phyloP scores from a whole-genome alignment of 768 basidiomycete genomes.

The Glaciozyma antarctica region DNA sequence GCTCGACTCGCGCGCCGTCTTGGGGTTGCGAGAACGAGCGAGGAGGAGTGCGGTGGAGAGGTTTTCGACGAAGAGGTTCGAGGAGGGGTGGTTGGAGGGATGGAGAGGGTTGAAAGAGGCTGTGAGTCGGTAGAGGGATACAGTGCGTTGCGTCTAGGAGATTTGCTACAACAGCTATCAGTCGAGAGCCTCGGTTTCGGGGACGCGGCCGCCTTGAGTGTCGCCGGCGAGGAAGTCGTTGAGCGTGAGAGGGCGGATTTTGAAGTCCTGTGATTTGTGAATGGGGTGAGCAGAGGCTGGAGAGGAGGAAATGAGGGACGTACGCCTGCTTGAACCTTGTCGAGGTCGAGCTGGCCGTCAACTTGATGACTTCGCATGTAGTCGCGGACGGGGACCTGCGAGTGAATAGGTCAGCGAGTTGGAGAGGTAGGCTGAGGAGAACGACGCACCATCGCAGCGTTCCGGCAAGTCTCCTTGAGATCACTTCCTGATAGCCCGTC shows the following conservation, averaged over 20 bases:
- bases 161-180: background rate
- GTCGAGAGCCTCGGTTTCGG: constrained; percentile 9
- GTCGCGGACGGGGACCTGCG: constrained; percentile 50
- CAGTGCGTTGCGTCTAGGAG: background rate
- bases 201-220: background rate
- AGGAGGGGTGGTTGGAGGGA: constrained; percentile 48
- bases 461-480: constrained; percentile 80
- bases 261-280: constrained; percentile 57
- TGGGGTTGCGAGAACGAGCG: constrained; percentile 56
- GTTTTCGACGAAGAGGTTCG: constrained; percentile 71
- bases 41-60: constrained; percentile 55
- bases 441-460: constrained; percentile 71
- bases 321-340: constrained; percentile 38
- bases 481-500: constrained; percentile 81
- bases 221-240: constrained; percentile 53
- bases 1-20: constrained; percentile 47
- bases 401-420: background rate
- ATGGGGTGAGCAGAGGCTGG: background rate
- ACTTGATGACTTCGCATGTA: constrained; percentile 49
- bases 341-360: constrained; percentile 26
- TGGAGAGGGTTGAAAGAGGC: constrained; percentile 33
- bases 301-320: constrained; percentile 24
- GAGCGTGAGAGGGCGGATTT: constrained; percentile 60
- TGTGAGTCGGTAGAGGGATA: background rate
- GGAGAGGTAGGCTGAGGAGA: background rate